A percentile compares a stretch with the other conserved stretches of the same genome.
Evolutionary conservation across 257 asterid species (phyloP).

Genomic region (Ophiorrhiza pumila): DNA sequence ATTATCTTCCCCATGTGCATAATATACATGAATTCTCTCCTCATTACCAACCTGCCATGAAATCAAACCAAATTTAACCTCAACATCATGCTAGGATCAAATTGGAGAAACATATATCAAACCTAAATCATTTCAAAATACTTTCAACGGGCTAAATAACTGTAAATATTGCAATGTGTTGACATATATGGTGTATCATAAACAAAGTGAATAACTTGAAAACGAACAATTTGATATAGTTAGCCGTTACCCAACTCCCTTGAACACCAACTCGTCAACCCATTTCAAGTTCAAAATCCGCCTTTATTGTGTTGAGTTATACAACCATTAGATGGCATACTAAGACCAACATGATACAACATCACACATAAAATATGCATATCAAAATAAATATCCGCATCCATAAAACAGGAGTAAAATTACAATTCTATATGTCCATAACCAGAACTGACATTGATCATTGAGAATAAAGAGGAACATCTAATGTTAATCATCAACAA

Average conservation of each 20-base stretch:
- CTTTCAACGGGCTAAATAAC: background rate
- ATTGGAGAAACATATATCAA: background rate
- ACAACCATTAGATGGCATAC: background rate
- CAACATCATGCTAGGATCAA: background rate
- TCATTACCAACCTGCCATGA: conserved; percentile 78
- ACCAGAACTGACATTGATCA: no score
- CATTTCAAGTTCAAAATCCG: background rate
- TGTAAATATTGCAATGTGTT: background rate
- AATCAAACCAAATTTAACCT: conserved; percentile 20
- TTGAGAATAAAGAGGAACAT: no score
- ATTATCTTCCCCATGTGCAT: conserved; percentile 93
- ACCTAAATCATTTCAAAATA: background rate
- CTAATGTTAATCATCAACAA: background rate
- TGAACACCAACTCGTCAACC: background rate
- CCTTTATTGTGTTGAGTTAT: background rate
- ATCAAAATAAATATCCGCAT: background rate
- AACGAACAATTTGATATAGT: background rate
- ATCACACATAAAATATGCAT: background rate
- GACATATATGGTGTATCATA: background rate
- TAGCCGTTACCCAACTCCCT: background rate
- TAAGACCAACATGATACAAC: no score
- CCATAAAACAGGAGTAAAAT: background rate
- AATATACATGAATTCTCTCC: conserved; percentile 96
- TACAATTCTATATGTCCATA: no score
- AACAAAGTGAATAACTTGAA: background rate